Conservation (phyloP, 176 grass and related monocot genomes). For the Saccharum spontaneum region DNA sequence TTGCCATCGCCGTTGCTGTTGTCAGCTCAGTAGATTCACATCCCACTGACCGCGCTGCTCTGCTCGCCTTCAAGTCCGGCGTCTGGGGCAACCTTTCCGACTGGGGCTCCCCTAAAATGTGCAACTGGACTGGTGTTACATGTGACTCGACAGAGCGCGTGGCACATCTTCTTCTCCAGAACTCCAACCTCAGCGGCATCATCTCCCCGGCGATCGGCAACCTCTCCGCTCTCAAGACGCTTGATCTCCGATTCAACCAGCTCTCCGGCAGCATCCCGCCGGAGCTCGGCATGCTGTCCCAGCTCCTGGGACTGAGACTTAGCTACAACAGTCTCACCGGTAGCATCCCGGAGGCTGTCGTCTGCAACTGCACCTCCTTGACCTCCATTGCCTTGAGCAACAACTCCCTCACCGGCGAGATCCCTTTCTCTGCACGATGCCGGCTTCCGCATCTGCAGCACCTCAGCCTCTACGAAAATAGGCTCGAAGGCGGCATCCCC, state of each 20-base stretch:
- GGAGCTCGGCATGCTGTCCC: constrained; percentile 44
- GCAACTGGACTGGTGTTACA: constrained; percentile 63
- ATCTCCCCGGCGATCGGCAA: constrained; percentile 52
- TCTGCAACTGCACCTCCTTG: constrained; percentile 61
- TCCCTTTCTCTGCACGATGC: constrained; percentile 47
- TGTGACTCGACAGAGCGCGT: constrained; percentile 43
- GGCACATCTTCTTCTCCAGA: constrained; percentile 30
- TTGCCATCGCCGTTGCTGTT: not conserved
- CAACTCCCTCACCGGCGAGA: constrained; percentile 39
- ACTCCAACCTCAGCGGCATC: constrained; percentile 34
- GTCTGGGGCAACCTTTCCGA: constrained; percentile 44
- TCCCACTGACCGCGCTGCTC: constrained; percentile 12
- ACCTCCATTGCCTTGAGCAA: constrained; percentile 36
- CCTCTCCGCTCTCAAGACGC: constrained; percentile 55
- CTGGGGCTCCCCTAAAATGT: constrained; percentile 39
- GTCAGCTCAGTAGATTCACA: not conserved
- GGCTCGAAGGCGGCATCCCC: constrained; percentile 47
- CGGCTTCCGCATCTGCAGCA: constrained; percentile 11
- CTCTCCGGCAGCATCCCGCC: constrained; percentile 48
- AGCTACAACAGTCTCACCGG: constrained; percentile 44
- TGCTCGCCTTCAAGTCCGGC: constrained; percentile 49
- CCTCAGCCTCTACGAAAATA: constrained; percentile 45
- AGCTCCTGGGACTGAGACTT: constrained; percentile 38
- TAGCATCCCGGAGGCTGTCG: constrained; percentile 38
- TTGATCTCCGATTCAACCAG: constrained; percentile 51